phyloP scores from a whole-genome alignment of 352 stramenopile species.

The Pythium phragmiticola region DNA sequence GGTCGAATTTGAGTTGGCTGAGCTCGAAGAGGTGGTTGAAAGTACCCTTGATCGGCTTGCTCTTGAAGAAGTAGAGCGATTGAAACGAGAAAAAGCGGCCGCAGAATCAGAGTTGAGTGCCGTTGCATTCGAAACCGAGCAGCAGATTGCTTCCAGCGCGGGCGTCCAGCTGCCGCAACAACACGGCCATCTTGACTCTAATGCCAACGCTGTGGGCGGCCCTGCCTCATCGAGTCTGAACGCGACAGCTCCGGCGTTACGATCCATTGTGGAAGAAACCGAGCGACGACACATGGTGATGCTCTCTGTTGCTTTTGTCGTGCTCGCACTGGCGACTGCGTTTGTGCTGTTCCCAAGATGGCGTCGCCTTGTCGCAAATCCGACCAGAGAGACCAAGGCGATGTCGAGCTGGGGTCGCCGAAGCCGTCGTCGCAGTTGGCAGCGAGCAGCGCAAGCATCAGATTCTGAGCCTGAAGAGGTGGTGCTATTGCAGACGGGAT shows the following conservation, averaged over 20 bases:
- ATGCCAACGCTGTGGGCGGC: neutral
- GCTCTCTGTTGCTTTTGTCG: constrained; percentile 17
- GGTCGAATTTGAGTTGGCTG: neutral
- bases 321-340: constrained; percentile 7
- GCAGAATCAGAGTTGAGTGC: neutral
- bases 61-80: neutral
- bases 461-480: constrained; percentile 27
- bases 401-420: neutral
- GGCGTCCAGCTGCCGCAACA: neutral
- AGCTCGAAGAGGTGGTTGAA: neutral
- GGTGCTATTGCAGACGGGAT: constrained; percentile 15
- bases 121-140: constrained; percentile 2
- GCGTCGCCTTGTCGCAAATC: constrained; percentile 9
- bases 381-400: constrained; percentile 2
- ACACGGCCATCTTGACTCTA: neutral
- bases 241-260: neutral
- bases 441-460: constrained; percentile 3
- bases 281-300: constrained; percentile 17
- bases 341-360: constrained; percentile 18
- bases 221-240: neutral
- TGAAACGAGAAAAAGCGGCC: neutral
- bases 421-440: constrained; percentile 18
- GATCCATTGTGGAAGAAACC: constrained; percentile 13
- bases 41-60: neutral
- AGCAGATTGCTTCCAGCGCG: constrained; percentile 5